A percentile compares a stretch with the other conserved stretches of the same genome.
These are phyloP conservation scores for Lecanicillium sp. DNA, from an alignment of 2,329 filamentous ascomycete genomes.

Conservation along the genomic window DNA sequence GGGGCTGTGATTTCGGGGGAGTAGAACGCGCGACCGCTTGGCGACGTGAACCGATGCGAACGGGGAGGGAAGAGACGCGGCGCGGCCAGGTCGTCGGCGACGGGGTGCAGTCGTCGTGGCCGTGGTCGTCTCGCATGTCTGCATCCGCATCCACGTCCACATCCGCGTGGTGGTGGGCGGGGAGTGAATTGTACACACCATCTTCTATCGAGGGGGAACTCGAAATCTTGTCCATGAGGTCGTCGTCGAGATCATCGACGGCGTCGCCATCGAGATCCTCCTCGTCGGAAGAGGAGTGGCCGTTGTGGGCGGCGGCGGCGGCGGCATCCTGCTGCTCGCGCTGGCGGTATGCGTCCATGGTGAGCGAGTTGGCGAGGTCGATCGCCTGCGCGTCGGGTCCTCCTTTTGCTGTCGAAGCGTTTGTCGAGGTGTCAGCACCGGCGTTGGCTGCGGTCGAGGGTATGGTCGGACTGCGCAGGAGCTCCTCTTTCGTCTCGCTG, in stretches of 20 bases:
- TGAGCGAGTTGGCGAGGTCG: slow-evolving; percentile 12
- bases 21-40: slow-evolving; percentile 26
- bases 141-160: slow-evolving; percentile 26
- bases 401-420: slow-evolving; percentile 12
- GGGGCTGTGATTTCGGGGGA: not conserved
- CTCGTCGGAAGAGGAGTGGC: slow-evolving; percentile 47
- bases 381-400: slow-evolving; percentile 11
- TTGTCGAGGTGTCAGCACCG: slow-evolving; percentile 28
- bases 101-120: too few species aligned
- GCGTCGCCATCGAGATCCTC: slow-evolving; percentile 61
- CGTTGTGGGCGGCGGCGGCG: slow-evolving; percentile 57
- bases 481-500: slow-evolving; percentile 69
- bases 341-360: slow-evolving; percentile 21
- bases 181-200: slow-evolving; percentile 64
- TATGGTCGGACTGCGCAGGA: slow-evolving; percentile 49
- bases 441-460: slow-evolving; percentile 39
- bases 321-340: slow-evolving; percentile 52
- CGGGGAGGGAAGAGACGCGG: slow-evolving; percentile 37
- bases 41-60: slow-evolving; percentile 27
- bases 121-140: not conserved
- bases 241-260: slow-evolving; percentile 75
- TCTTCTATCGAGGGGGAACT: slow-evolving; percentile 98
- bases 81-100: slow-evolving; percentile 31
- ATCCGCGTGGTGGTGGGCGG: slow-evolving; percentile 21
- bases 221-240: slow-evolving; percentile 98